These are phyloP conservation scores for Malus hybrid DNA, from an alignment of 331 rosid genomes.

Conservation along the genomic window DNA sequence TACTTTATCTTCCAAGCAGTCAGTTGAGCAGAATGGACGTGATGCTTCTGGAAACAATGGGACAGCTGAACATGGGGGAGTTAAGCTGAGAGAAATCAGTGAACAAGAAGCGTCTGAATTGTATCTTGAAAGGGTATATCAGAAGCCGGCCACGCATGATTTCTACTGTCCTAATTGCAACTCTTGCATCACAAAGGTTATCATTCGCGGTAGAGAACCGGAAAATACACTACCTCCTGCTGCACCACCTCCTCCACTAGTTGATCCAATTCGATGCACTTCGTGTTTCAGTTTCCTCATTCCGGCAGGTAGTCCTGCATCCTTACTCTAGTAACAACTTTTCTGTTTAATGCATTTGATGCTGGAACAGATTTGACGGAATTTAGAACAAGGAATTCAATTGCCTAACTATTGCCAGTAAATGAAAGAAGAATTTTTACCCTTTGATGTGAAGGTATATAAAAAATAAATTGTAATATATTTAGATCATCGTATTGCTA, in stretches of 20 bases:
- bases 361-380: neutral
- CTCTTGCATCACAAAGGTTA: conserved; percentile 59
- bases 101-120: conserved; percentile 32
- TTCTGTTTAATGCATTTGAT: neutral
- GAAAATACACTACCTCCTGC: conserved; percentile 5
- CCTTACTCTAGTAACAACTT: neutral
- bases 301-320: conserved; percentile 30
- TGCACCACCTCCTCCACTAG: neutral
- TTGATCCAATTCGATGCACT: conserved; percentile 34
- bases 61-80: conserved; percentile 6
- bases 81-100: conserved; percentile 2
- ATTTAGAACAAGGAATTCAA: neutral
- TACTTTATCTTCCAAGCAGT: conserved; percentile 6
- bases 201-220: conserved; percentile 23
- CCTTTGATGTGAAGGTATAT: neutral
- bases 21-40: conserved; percentile 4
- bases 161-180: conserved; percentile 71
- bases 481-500: neutral
- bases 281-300: conserved; percentile 62
- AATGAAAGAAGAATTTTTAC: neutral
- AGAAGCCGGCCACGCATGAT: conserved; percentile 42
- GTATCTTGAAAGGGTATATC: conserved; percentile 36
- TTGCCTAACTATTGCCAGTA: neutral
- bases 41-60: conserved; percentile 11
- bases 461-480: neutral